phyloP scores from a whole-genome alignment of 306 rosid genomes.

The Castanopsis chinensis region DNA sequence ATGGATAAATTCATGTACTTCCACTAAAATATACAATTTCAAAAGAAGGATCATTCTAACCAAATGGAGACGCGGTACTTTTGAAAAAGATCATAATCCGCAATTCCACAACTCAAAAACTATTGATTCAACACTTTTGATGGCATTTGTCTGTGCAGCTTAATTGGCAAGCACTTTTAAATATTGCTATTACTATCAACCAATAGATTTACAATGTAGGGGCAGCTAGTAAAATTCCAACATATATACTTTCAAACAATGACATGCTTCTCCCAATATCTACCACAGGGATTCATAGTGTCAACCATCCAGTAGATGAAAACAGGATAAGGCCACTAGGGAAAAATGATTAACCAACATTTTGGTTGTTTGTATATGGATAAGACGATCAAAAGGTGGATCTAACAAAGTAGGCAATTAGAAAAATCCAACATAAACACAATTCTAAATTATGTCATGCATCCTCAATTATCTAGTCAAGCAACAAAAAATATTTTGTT shows the following conservation, averaged over 20 bases:
- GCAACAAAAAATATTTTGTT: background rate
- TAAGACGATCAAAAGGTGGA: too few species aligned
- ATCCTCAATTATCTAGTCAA: background rate
- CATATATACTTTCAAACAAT: background rate
- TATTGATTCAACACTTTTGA: background rate
- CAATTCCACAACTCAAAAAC: background rate
- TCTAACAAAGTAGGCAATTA: background rate
- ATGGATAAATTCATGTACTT: background rate
- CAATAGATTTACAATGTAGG: background rate
- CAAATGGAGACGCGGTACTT: background rate
- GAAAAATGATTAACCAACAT: too few species aligned
- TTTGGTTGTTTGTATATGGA: too few species aligned
- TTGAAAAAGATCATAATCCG: background rate
- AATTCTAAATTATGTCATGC: background rate
- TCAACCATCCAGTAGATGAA: background rate
- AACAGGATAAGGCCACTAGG: too few species aligned
- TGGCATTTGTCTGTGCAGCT: background rate
- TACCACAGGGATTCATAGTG: background rate
- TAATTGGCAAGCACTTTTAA: background rate
- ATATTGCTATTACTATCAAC: background rate
- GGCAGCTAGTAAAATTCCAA: background rate
- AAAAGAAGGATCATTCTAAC: background rate
- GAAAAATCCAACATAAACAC: background rate
- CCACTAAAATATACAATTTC: background rate
- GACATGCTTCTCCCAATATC: background rate